phyloP scores from a whole-genome alignment of 352 stramenopile genomes.

The Pythium vanterpoolii region DNA sequence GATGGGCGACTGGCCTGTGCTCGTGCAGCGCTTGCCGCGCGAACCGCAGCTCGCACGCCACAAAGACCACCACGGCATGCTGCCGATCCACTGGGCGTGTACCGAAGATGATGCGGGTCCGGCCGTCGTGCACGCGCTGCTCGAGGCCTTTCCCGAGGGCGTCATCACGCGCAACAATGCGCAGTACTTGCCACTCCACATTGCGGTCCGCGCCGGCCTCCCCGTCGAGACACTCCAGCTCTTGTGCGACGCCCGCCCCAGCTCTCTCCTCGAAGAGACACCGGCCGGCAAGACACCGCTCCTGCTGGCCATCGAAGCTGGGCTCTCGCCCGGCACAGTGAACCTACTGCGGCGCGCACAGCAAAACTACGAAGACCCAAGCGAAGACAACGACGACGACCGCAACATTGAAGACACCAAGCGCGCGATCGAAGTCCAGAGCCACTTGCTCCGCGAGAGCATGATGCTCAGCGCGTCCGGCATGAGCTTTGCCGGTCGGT shows the following conservation, averaged over 20 bases:
- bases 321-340: slow-evolving; percentile 40
- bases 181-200: slow-evolving; percentile 81
- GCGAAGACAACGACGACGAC: slow-evolving; percentile 46
- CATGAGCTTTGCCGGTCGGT: slow-evolving; percentile 16
- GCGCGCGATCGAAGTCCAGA: slow-evolving; percentile 73
- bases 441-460: slow-evolving; percentile 68
- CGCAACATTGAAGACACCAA: slow-evolving; percentile 69
- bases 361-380: slow-evolving; percentile 62
- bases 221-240: slow-evolving; percentile 48
- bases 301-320: slow-evolving; percentile 57
- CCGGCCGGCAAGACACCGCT: slow-evolving; percentile 69
- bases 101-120: slow-evolving; percentile 74
- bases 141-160: slow-evolving; percentile 69
- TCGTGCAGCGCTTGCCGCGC: slow-evolving; percentile 51
- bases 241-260: slow-evolving; percentile 62
- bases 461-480: slow-evolving; percentile 39
- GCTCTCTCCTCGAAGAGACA: slow-evolving; percentile 66
- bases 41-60: slow-evolving; percentile 70
- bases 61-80: slow-evolving; percentile 82
- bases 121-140: slow-evolving; percentile 52
- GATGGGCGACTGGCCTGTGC: slow-evolving; percentile 72
- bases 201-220: slow-evolving; percentile 64
- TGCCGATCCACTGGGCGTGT: slow-evolving; percentile 82
- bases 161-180: slow-evolving; percentile 81
- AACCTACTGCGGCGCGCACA: slow-evolving; percentile 67